Conservation (phyloP, 2,329 filamentous ascomycete species). For the Aureobasidium lini region DNA sequence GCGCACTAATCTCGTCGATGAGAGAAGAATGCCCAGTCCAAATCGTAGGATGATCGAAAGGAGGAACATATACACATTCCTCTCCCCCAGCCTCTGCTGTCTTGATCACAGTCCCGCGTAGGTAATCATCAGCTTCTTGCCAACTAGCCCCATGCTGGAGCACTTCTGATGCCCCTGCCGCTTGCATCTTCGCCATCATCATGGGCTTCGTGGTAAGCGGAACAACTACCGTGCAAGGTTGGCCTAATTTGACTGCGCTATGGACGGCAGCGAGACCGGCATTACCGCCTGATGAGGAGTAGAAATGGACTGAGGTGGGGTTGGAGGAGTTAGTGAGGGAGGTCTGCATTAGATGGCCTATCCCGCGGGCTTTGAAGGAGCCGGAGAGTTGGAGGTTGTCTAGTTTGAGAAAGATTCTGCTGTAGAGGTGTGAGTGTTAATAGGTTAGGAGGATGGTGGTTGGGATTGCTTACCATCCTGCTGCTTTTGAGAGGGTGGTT, state of each 20-base stretch:
- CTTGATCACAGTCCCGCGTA: constrained; percentile 51
- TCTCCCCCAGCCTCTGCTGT: constrained; percentile 32
- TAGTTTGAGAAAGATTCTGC: constrained; percentile 77
- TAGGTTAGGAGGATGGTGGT: background rate
- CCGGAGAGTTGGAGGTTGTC: constrained; percentile 78
- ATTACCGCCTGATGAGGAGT: constrained; percentile 74
- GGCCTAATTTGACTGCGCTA: constrained; percentile 56
- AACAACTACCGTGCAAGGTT: constrained; percentile 68
- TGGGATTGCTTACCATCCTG: constrained; percentile 57
- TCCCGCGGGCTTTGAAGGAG: constrained; percentile 69
- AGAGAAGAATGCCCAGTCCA: constrained; percentile 60
- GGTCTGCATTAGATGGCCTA: constrained; percentile 63
- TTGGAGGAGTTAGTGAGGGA: constrained; percentile 32
- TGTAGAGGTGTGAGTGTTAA: constrained; percentile 18
- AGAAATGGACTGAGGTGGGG: constrained; percentile 55
- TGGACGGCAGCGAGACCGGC: constrained; percentile 75
- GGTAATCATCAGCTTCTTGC: constrained; percentile 60
- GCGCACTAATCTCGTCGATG: constrained; percentile 43
- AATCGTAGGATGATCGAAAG: constrained; percentile 61
- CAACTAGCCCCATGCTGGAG: constrained; percentile 61
- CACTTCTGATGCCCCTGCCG: constrained; percentile 60
- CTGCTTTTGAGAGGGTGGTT: constrained; percentile 56
- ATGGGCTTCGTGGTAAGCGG: constrained; percentile 56
- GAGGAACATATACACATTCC: constrained; percentile 56
- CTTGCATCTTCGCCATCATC: constrained; percentile 64